A percentile compares a stretch with the other conserved stretches of the same genome.
phyloP scores from a whole-genome alignment of 176 grass and related monocot species.

The Phyllostachys edulis region DNA sequence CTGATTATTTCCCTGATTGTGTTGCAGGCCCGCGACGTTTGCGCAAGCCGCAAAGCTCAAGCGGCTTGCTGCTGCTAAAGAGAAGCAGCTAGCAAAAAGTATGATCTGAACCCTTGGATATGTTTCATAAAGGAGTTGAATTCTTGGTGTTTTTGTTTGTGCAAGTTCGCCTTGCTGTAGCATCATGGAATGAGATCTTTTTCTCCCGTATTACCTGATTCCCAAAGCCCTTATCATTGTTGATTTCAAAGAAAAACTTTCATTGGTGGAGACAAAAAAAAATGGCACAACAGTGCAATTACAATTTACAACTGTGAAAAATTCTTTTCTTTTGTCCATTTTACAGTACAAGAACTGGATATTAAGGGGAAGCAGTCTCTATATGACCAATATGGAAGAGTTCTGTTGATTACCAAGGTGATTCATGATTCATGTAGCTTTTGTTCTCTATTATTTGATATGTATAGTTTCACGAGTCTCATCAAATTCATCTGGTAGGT shows the following conservation, averaged over 20 bases:
- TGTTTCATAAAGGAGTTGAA: background rate
- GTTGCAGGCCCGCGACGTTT: slow-evolving; percentile 85
- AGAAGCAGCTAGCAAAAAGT: slow-evolving; percentile 78
- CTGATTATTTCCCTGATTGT: background rate
- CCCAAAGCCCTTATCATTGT: background rate
- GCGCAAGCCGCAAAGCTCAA: slow-evolving; percentile 89
- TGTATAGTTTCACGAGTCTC: background rate
- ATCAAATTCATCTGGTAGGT: slow-evolving; percentile 59
- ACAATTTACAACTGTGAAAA: background rate
- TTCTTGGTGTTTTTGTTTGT: background rate
- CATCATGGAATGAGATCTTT: background rate
- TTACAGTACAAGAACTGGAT: slow-evolving; percentile 65
- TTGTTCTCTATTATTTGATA: background rate
- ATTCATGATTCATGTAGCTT: slow-evolving; percentile 11
- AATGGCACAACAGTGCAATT: background rate
- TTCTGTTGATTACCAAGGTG: slow-evolving; percentile 65
- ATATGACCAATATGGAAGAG: slow-evolving; percentile 54
- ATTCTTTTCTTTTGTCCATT: slow-evolving; percentile 10
- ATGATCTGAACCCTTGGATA: slow-evolving; percentile 12
- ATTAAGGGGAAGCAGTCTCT: slow-evolving; percentile 61
- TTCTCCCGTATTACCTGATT: background rate
- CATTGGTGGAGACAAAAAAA: background rate
- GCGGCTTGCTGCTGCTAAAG: slow-evolving; percentile 67
- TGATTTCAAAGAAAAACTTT: background rate
- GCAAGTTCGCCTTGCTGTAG: background rate